phyloP scores from a whole-genome alignment of 1,284 basidiomycete species.

The Papiliotrema nemorosa region DNA sequence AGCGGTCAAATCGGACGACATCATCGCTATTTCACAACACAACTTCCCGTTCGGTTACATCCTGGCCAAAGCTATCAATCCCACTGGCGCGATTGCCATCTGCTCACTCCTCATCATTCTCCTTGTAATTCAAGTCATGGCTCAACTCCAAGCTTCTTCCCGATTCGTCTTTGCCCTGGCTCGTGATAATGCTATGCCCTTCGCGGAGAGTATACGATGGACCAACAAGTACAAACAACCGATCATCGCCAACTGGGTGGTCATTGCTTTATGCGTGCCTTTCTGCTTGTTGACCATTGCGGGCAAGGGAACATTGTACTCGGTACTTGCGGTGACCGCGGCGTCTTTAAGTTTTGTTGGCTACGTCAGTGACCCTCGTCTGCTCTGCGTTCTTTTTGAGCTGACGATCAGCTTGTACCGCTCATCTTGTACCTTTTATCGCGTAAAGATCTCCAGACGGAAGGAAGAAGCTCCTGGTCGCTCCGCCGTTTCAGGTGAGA shows the following conservation, averaged over 20 bases:
- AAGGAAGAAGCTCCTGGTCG: constrained; percentile 45
- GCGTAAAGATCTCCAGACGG: constrained; percentile 36
- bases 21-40: constrained; percentile 22
- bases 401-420: constrained; percentile 23
- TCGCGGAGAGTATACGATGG: constrained; percentile 33
- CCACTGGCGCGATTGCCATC: constrained; percentile 32
- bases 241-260: constrained; percentile 40
- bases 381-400: too few relatives aligned
- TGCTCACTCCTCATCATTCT: constrained; percentile 34
- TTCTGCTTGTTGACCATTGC: constrained; percentile 33
- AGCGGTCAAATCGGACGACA: constrained; percentile 34
- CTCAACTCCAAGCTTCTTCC: constrained; percentile 46
- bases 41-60: constrained; percentile 44
- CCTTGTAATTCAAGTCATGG: constrained; percentile 40
- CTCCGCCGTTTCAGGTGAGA: constrained; percentile 34
- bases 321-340: constrained; percentile 37
- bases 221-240: constrained; percentile 40
- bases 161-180: constrained; percentile 48
- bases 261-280: constrained; percentile 33
- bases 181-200: constrained; percentile 47
- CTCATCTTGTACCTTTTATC: constrained; percentile 42
- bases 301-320: constrained; percentile 23
- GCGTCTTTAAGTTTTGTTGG: constrained; percentile 38
- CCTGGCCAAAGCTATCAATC: constrained; percentile 33
- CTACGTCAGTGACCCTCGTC: constrained; percentile 39